Evolutionary conservation across 2,329 filamentous ascomycete genomes (phyloP).

Genomic region (Paraphoma sp.): DNA sequence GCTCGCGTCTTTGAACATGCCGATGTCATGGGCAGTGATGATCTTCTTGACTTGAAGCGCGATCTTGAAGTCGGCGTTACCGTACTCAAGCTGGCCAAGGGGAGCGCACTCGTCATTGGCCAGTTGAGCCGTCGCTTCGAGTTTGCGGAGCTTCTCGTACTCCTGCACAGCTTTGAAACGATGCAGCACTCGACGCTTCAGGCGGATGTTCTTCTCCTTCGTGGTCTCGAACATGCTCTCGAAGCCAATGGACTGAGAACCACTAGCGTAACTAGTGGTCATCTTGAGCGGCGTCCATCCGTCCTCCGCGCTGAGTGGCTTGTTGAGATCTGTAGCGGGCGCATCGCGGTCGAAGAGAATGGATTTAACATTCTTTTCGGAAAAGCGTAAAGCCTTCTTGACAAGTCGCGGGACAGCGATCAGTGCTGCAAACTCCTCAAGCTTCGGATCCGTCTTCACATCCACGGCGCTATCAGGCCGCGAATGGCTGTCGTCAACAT

Average conservation of each 20-base stretch:
- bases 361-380: slow-evolving; percentile 3
- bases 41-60: slow-evolving; percentile 4
- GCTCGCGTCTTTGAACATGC: slow-evolving; percentile 8
- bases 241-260: neutral
- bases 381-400: slow-evolving; percentile 8
- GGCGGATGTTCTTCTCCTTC: neutral
- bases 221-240: slow-evolving; percentile 1
- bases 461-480: neutral
- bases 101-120: neutral
- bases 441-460: neutral
- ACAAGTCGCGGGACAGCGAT: neutral
- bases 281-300: slow-evolving; percentile 1
- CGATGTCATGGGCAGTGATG: slow-evolving; percentile 12
- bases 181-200: slow-evolving; percentile 9
- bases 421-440: neutral
- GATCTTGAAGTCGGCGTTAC: slow-evolving; percentile 15
- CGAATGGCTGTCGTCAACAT: neutral
- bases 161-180: slow-evolving; percentile 18
- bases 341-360: slow-evolving; percentile 4
- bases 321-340: slow-evolving; percentile 1
- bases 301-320: neutral
- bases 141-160: slow-evolving; percentile 11
- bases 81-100: slow-evolving; percentile 17
- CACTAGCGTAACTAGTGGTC: neutral
- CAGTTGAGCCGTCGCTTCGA: neutral